These are phyloP conservation scores for Entamoeba histolytica DNA, from an alignment of 208 protist species.

Conservation along the genomic window DNA sequence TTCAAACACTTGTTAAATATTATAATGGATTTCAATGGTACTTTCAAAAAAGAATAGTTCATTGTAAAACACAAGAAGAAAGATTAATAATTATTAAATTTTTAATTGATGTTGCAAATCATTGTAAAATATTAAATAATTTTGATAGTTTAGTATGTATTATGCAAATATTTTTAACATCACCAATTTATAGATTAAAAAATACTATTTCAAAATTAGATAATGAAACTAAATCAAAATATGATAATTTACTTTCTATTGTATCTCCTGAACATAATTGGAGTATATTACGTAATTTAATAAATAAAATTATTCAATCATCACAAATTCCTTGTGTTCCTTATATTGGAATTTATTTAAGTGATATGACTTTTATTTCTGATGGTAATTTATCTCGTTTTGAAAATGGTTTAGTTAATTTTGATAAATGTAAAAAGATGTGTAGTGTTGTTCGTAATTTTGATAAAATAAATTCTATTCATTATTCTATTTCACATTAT, in stretches of 20 bases:
- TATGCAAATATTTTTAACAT: not conserved
- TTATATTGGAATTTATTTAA: conserved; percentile 30
- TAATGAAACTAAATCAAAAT: not conserved
- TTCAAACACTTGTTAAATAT: not conserved
- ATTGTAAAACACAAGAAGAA: not conserved
- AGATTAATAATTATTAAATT: not conserved
- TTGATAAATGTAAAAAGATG: not conserved
- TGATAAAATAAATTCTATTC: not conserved
- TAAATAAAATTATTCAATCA: not conserved
- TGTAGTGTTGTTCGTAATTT: not conserved
- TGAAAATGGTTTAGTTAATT: not conserved
- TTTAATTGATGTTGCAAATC: not conserved
- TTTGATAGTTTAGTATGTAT: not conserved
- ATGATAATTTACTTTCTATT: not conserved
- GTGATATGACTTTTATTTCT: conserved; percentile 32
- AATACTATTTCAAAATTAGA: not conserved
- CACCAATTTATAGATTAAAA: not conserved
- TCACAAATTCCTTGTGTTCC: conserved; percentile 23
- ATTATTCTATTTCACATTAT: not conserved
- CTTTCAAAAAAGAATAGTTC: not conserved
- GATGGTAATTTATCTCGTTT: conserved; percentile 16
- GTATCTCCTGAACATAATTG: not conserved
- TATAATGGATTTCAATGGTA: not conserved
- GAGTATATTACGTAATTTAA: not conserved
- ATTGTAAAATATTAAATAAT: not conserved